These are phyloP conservation scores for Aspergillus tanneri DNA, from an alignment of 2,329 filamentous ascomycete species.

Conservation along the genomic window DNA sequence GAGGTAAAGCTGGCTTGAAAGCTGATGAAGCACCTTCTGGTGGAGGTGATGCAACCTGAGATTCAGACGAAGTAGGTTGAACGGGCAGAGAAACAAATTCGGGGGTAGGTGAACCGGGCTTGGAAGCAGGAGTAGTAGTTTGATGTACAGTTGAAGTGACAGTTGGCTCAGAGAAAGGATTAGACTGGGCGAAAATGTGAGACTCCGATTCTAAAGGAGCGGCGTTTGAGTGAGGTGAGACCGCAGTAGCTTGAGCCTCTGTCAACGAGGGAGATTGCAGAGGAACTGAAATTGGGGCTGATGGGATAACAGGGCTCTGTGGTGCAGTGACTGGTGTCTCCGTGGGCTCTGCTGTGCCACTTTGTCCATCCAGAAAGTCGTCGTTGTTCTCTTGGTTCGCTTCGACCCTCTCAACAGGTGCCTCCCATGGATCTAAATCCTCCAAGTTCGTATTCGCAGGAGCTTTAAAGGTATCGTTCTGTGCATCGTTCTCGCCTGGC, in stretches of 20 bases:
- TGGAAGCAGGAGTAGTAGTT: constrained; percentile 16
- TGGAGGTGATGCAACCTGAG: too few species aligned
- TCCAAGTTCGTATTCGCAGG: constrained; percentile 15
- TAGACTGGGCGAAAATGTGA: constrained; percentile 17
- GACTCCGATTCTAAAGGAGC: constrained; percentile 12
- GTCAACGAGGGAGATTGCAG: constrained; percentile 33
- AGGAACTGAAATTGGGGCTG: constrained; percentile 23
- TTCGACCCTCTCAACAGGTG: constrained; percentile 11
- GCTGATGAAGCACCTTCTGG: too few species aligned
- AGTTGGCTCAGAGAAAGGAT: constrained; percentile 10
- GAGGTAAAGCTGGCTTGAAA: constrained; percentile 17
- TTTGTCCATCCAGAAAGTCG: constrained; percentile 6
- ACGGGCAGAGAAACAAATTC: constrained; percentile 12
- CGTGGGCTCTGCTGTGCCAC: constrained; percentile 10
- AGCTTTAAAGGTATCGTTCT: constrained; percentile 14
- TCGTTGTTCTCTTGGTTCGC: constrained; percentile 12
- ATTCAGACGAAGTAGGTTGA: background rate
- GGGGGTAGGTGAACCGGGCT: constrained; percentile 11
- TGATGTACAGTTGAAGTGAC: constrained; percentile 13
- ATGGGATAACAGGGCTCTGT: constrained; percentile 24
- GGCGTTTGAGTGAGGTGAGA: constrained; percentile 21
- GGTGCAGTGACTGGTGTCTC: constrained; percentile 25
- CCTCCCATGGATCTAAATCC: constrained; percentile 13
- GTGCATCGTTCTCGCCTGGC: constrained; percentile 21
- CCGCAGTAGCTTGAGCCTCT: constrained; percentile 31